Base-by-base conservation (phyloP, 495 filamentous ascomycete genomes). In the Lasiosphaeria hispida region DNA sequence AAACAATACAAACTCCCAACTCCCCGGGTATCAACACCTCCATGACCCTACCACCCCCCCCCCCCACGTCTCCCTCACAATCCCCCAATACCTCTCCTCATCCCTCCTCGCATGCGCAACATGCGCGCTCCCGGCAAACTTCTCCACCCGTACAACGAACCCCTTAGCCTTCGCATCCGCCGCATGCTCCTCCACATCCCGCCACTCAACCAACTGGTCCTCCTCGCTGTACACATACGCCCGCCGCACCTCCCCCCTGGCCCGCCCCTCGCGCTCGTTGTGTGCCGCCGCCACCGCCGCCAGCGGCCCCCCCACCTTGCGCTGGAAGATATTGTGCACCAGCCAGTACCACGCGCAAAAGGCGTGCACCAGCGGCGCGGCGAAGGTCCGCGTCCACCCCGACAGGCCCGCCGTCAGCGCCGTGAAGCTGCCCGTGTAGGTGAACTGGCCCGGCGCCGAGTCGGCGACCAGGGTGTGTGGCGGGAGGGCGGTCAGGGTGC, bases 61-160 rank as follows among this genome's bases (percentile, higher is more conserved):
- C 37, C 73, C 63, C 75, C 77, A 80, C 0, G 68, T 68, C 50
- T 72, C 63, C 35, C 43, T 63, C 10, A 77, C 64, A 40, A 69
- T 57, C 7, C 51, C 53, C 77, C 77, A 79, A 59, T 80, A 80
- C 44, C 77, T 57, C 55, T 59, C 57, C 60, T 60, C 48, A 48
- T 78, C 69, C 9, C 52, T 55, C 41, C 72, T 66, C 55, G 66
- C 74, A 62, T 76, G 75, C 14, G 71, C 67, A 7, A 80, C 77
- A 62, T 79, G 76, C 19, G 65, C 62, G 4, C 69, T 72, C 36
- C 68, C 55, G 23, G 57, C 64, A 53, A 78, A 77, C 56, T 48
- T 47, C 56, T 77, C 77, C 53, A 43, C 62, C 40, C 66, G 59
- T 0, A 75, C 73, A 9, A 15, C 41, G 36, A 73, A 62, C 42